These are phyloP conservation scores for Tanacetum coccineum DNA, from an alignment of 129 eudicot species.

Conservation along the genomic window DNA sequence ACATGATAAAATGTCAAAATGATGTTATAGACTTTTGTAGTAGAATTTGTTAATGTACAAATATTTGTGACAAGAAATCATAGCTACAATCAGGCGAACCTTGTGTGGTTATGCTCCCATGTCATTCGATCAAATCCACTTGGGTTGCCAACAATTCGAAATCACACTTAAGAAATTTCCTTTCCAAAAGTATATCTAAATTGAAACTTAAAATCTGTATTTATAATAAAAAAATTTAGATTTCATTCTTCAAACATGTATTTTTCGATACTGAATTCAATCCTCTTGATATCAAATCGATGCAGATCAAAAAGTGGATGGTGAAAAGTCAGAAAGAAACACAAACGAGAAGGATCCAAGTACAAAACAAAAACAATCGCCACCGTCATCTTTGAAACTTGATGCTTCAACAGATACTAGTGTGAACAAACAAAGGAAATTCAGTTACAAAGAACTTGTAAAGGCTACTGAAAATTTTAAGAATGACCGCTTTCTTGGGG, in stretches of 20 bases:
- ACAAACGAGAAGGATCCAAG: conserved; percentile 1
- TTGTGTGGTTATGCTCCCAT: too few relatives aligned
- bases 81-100: too few relatives aligned
- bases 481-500: conserved; percentile 44
- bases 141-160: too few relatives aligned
- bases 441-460: conserved; percentile 50
- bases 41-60: too few relatives aligned
- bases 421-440: conserved; percentile 20
- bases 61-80: too few relatives aligned
- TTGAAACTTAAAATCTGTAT: background rate
- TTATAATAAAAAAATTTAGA: background rate
- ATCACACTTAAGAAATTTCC: too few relatives aligned
- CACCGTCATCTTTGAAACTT: conserved; percentile 2
- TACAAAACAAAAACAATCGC: conserved; percentile 10
- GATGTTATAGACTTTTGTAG: too few relatives aligned
- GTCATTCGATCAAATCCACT: too few relatives aligned
- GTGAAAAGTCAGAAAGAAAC: conserved; percentile 21
- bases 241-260: background rate
- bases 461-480: conserved; percentile 64
- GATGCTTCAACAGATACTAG: background rate
- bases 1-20: conserved; percentile 1
- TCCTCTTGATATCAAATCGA: background rate
- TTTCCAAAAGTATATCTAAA: background rate
- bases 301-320: conserved; percentile 24
- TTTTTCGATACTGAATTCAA: background rate